A percentile compares a stretch with the other conserved stretches of the same genome.
phyloP scores from a whole-genome alignment of 371 early-diverging fungal species.

The Lichtheimia corymbifera region DNA sequence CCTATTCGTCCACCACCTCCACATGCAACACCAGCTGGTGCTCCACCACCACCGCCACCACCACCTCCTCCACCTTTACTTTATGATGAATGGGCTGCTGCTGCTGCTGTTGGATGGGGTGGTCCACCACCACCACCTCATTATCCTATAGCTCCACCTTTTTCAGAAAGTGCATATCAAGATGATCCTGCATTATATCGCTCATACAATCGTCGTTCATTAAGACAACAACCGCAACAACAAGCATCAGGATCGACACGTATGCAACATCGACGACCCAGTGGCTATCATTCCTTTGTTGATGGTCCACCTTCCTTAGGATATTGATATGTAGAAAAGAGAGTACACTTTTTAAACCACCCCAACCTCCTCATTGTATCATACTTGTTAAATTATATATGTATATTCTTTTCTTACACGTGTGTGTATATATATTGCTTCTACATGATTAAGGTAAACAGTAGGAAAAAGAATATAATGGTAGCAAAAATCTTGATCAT shows the following conservation, averaged over 20 bases:
- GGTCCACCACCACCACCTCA: conserved; percentile 1
- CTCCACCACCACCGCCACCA: too few relatives aligned
- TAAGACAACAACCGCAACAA: not conserved
- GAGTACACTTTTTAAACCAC: too few relatives aligned
- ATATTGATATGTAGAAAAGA: too few relatives aligned
- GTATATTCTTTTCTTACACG: not conserved
- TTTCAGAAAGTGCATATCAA: not conserved
- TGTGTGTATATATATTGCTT: too few relatives aligned
- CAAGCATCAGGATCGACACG: too few relatives aligned
- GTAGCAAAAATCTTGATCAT: conserved; percentile 92
- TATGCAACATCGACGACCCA: not conserved
- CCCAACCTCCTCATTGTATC: too few relatives aligned
- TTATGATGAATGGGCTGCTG: too few relatives aligned
- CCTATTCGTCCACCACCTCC: too few relatives aligned
- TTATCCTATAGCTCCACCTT: conserved; percentile 3
- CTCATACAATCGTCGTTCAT: not conserved
- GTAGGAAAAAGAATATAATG: conserved; percentile 65
- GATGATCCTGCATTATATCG: not conserved
- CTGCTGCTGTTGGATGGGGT: too few relatives aligned
- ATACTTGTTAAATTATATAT: conserved; percentile 4
- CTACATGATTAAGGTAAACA: conserved; percentile 50
- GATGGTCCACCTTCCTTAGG: too few relatives aligned
- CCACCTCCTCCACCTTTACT: too few relatives aligned
- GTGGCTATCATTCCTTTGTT: not conserved
- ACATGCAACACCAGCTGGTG: too few relatives aligned